phyloP scores from a whole-genome alignment of 2,329 filamentous ascomycete species.

The Claviceps paspali region DNA sequence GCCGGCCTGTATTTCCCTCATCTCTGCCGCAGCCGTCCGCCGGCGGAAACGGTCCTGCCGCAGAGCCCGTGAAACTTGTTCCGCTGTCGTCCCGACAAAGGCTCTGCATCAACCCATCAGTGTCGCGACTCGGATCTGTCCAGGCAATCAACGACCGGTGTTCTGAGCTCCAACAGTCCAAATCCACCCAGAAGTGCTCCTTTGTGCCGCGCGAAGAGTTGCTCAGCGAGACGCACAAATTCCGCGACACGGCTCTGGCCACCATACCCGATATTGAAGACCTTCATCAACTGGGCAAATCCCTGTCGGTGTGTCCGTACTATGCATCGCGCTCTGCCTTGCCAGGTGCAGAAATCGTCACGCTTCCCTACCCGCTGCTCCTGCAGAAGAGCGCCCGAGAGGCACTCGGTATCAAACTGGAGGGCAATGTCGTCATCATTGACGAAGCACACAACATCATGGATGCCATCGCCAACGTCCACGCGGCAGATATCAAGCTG shows the following conservation, averaged over 20 bases:
- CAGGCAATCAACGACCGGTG: constrained; percentile 90
- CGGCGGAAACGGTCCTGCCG: constrained; percentile 12
- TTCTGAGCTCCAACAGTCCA: constrained; percentile 70
- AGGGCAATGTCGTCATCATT: constrained; percentile 82
- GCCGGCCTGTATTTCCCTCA: constrained; percentile 61
- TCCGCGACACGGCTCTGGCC: constrained; percentile 72
- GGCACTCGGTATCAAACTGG: constrained; percentile 71
- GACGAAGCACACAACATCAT: constrained; percentile 97
- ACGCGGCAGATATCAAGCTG: constrained; percentile 63
- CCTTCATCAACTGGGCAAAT: constrained; percentile 60
- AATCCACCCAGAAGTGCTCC: constrained; percentile 44
- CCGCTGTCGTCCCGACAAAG: constrained; percentile 77
- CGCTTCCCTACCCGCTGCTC: constrained; percentile 79
- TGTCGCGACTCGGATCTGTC: constrained; percentile 52
- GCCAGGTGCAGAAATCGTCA: constrained; percentile 76
- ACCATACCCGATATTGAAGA: constrained; percentile 90
- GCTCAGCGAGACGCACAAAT: constrained; percentile 55
- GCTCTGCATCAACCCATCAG: constrained; percentile 75
- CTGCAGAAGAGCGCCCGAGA: constrained; percentile 79
- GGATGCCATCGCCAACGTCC: constrained; percentile 79
- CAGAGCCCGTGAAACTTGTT: constrained; percentile 53
- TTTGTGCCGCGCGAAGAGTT: constrained; percentile 70
- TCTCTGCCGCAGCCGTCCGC: constrained; percentile 39
- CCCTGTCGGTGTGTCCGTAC: constrained; percentile 77
- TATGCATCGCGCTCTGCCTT: constrained; percentile 83